Evolutionary conservation across 2,329 filamentous ascomycete genomes (phyloP), one percentile per base, ranked within the genome.

Genomic region (Venturia carpophila): DNA sequence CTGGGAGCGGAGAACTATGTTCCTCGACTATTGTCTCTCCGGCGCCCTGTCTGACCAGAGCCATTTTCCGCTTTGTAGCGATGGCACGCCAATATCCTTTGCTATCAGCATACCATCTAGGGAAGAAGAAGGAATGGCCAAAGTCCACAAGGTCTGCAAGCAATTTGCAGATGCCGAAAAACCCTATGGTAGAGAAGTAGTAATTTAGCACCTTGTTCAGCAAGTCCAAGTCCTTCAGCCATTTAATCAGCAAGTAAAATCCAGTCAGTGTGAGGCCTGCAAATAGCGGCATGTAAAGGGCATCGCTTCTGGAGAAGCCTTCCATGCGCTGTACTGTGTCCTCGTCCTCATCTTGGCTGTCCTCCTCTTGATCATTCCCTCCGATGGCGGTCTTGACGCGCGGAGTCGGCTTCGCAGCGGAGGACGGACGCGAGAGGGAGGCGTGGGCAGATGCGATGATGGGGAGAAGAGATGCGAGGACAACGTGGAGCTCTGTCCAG

Each of bases 191-290:
- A 3, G 89, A 90, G 76, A 96, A 92, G 79, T 97, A 97, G 71
- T 83, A 86, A 47, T 90, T 87, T 27, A 97, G 79, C 47, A 95
- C 83, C 75, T 88, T 90, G 78, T 93, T 97, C 71, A 97, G 77
- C 27, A 95, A 79, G 13, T 86, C 81, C 0, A 92, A 87, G 71
- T 96, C 90, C 69, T 93, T 82, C 65, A 97, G 84, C 83, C 88
- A 94, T 74, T 95, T 91, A 73, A 97, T 91, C 67, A 96, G 80
- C 70, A 92, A 87, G 78, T 97, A 97, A 15, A 97, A 80, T 5
- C 86, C 86, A 52, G 86, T 82, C 10, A 97, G 83, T 1, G 88
- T 85, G 11, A 80, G 71, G 1, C 87, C 91, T 6, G 92, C 92
- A 64, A 92, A 79, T 41, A 97, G 70, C 1, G 93, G 94, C 68